Conservation (phyloP, 495 filamentous ascomycete genomes). For the Aspergillus baeticus region DNA sequence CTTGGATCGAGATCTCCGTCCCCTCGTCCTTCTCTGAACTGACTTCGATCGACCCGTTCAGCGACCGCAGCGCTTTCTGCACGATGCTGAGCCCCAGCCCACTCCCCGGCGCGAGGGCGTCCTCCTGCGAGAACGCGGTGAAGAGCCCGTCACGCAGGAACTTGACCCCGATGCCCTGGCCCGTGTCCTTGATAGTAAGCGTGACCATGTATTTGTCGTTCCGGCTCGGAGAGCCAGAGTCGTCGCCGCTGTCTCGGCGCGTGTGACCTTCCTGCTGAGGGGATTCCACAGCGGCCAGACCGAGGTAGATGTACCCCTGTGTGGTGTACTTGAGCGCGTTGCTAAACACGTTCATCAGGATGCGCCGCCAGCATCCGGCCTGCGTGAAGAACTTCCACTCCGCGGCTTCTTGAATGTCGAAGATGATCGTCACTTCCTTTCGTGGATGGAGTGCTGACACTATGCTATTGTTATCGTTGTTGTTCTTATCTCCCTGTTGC, state of each 20-base stretch:
- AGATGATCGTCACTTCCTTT: conserved; percentile 44
- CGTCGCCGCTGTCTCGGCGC: too few relatives aligned
- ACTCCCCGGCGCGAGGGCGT: conserved; percentile 61
- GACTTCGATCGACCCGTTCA: conserved; percentile 30
- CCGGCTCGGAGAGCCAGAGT: neutral
- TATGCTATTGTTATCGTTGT: too few relatives aligned
- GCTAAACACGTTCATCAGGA: conserved; percentile 1
- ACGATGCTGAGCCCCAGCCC: conserved; percentile 62
- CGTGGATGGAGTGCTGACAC: neutral
- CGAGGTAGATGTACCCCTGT: neutral
- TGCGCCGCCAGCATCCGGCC: neutral
- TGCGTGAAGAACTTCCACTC: neutral
- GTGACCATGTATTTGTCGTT: conserved; percentile 18
- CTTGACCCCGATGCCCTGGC: conserved; percentile 60
- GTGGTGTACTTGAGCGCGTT: conserved; percentile 1
- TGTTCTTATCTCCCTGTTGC: too few relatives aligned
- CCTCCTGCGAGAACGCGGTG: conserved; percentile 69
- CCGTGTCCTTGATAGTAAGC: conserved; percentile 59
- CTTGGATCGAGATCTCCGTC: conserved; percentile 52
- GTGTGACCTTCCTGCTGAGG: neutral
- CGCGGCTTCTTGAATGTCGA: conserved; percentile 49
- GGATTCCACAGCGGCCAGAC: neutral
- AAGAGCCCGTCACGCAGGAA: conserved; percentile 59
- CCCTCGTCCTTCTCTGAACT: conserved; percentile 34
- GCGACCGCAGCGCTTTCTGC: conserved; percentile 26